A percentile compares a stretch with the other conserved stretches of the same genome.
Conservation (phyloP, 164 flowering plant species). For the Platanus orientalis region DNA sequence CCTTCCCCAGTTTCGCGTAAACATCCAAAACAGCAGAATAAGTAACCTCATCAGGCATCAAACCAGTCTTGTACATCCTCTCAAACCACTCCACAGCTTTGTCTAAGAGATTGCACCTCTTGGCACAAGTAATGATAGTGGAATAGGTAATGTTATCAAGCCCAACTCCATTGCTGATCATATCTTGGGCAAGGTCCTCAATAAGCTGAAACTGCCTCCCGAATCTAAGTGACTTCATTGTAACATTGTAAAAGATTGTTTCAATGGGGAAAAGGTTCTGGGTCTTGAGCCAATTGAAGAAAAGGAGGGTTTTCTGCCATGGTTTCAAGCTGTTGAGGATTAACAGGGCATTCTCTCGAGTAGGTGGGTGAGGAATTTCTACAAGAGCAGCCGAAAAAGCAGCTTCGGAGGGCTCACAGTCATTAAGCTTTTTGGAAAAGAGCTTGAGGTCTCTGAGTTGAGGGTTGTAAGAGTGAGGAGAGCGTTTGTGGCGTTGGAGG, state of each 20-base stretch:
- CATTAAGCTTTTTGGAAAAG: constrained; percentile 60
- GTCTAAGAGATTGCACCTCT: constrained; percentile 57
- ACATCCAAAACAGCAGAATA: constrained; percentile 88
- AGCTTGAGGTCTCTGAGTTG: constrained; percentile 53
- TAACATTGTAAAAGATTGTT: constrained; percentile 82
- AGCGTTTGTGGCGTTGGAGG: constrained; percentile 62
- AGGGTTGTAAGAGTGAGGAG: constrained; percentile 54
- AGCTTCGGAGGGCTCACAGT: constrained; percentile 35
- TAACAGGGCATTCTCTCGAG: constrained; percentile 68
- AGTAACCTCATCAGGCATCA: constrained; percentile 96
- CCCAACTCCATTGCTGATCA: constrained; percentile 57
- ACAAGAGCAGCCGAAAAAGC: constrained; percentile 40
- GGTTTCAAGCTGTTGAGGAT: constrained; percentile 62
- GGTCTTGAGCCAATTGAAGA: constrained; percentile 83
- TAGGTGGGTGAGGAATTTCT: constrained; percentile 54
- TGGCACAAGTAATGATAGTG: constrained; percentile 92
- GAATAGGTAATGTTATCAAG: constrained; percentile 92
- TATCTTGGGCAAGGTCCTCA: constrained; percentile 75
- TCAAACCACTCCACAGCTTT: constrained; percentile 95
- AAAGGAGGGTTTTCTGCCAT: constrained; percentile 67
- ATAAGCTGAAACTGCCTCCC: constrained; percentile 69
- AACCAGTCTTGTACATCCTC: constrained; percentile 81
- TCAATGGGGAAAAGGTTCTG: constrained; percentile 71
- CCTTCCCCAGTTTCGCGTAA: constrained; percentile 76
- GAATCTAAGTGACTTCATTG: constrained; percentile 82